Base-by-base conservation (phyloP, 441 rosid genomes). In the Pelargonium hybrid region DNA sequence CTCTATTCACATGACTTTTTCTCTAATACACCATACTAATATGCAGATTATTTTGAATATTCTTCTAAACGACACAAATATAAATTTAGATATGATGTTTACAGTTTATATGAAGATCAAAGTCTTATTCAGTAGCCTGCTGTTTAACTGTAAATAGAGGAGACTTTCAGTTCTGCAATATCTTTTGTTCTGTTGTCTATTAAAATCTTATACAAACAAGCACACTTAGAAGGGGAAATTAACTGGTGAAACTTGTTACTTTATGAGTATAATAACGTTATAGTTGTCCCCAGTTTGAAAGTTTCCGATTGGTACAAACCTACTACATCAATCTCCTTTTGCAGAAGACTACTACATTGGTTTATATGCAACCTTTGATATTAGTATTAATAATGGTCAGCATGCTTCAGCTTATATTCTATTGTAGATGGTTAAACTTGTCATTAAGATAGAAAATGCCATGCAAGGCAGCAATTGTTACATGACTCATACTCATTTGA, bases 21-120 rank as follows among this genome's bases (percentile, higher is more conserved):
- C n/a, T 0, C 5, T 62, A 17, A 68, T 73, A 45, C 67, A 7
- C 59, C 62, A 2, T 62, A 17, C 13, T 2, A 37, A n/a, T 15
- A 52, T n/a, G 59, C 20, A 18, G 61, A 63, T 70, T 68, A 66
- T 74, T 73, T 73, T 70, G 21, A 37, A 69, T 25, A 37, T 67
- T 43, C 15, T 21, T 63, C 14, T 29, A 47, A 47, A 47, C 52
- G 1, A 13, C 4, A 13, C 17, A 50, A 5, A 50, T 50, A n/a
- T 54, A 18, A 54, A 54, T n/a, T 2, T 9, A 54, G 17, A 6
- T 17, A 18, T 15, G 61, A 23, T 17, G 61, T 54, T 54, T 15
- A 54, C 8, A 18, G 25, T 54, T 54, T 15, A 18, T 54, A 18
- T 54, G 25, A 18, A 54, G 61, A 17, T 18, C 61, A 54, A 4